Evolutionary conservation across 1,139 yeast species (phyloP), one percentile per base, ranked within the genome.

Genomic region (Yamadazyma kanchanaburiensis): DNA sequence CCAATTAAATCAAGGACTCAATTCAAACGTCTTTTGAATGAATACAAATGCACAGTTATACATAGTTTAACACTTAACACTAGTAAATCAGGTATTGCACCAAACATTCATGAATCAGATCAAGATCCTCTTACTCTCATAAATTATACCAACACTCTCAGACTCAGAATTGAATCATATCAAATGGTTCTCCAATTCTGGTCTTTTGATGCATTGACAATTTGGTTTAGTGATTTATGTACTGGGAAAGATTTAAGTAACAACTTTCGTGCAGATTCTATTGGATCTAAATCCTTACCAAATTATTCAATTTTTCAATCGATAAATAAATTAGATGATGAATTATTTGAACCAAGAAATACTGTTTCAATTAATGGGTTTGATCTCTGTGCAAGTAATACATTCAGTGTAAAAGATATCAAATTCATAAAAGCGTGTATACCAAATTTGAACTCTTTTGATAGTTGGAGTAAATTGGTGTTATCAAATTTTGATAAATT

Each of bases 151-250:
- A 66, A 67, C 39, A 51, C 55, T 4, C 50, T 70, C 22, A 50
- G 76, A 28, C 43, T 65, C 12, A 46, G 75, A 27, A 43, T 65
- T 12, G 75, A 70, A 43, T 48, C 59, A 31, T 55, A 60, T 32
- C 75, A 70, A 44, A 29, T 65, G 6, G 47, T 68, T 19, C 41
- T 70, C 4, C 72, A 65, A 34, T 61, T 61, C 35, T 65, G 73
- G 66, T 65, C 72, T 11, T 64, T 68, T 40, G 50, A 56, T 29
- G 60, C 60, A 4, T 56, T 65, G 62, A 48, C 59, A 9, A 55
- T 55, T 27, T 69, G 74, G 73, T 64, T 45, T 43, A 49, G 69
- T 17, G 52, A 53, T 33, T 45, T 68, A 15, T 38, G 38, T 7
- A 56, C 56, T 12, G 73, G 66, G 3, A 51, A 51, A 15, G 72